phyloP scores from a whole-genome alignment of 495 filamentous ascomycete species.

The Penicillium silybi region DNA sequence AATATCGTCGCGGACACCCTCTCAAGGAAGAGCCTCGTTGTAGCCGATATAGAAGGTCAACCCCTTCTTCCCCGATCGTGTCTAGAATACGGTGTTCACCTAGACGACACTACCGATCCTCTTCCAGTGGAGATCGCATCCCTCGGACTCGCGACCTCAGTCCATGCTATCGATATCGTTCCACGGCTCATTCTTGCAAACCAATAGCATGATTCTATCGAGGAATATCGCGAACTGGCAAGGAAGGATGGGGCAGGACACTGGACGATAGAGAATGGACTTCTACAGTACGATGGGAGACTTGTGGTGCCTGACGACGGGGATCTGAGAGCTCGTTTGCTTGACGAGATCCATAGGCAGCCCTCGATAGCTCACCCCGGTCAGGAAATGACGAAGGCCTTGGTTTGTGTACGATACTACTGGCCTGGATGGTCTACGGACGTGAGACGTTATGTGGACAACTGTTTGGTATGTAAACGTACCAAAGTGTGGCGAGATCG shows the following conservation, averaged over 20 bases:
- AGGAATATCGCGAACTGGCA: neutral
- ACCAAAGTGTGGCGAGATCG: constrained; percentile 2
- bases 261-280: neutral
- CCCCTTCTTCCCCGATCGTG: neutral
- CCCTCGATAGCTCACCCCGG: constrained; percentile 1
- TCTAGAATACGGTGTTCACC: neutral
- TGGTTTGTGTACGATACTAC: neutral
- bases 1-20: neutral
- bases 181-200: neutral
- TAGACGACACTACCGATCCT: neutral
- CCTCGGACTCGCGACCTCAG: neutral
- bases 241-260: neutral
- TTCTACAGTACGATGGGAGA: neutral
- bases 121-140: neutral
- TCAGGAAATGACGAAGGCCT: neutral
- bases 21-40: neutral
- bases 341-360: constrained; percentile 9
- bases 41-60: neutral
- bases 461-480: neutral
- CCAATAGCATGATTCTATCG: neutral
- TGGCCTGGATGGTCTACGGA: neutral
- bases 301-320: neutral
- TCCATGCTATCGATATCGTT: neutral
- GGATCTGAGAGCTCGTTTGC: neutral
- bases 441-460: too few species aligned